phyloP scores from a whole-genome alignment of 192 early-diverging fungal species.

The Coemansia sp. region DNA sequence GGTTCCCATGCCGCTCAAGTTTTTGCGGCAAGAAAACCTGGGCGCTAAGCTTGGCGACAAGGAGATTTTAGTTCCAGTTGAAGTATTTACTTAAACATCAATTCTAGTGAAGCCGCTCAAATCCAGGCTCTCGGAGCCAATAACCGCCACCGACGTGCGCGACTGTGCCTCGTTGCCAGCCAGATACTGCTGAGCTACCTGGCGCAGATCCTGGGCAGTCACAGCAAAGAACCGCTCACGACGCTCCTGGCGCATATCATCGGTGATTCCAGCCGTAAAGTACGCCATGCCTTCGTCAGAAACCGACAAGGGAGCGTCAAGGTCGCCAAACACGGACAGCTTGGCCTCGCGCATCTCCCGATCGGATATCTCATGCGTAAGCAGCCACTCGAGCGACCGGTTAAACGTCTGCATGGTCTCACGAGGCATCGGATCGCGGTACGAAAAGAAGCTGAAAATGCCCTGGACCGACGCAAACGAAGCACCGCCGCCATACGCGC shows the following conservation, averaged over 20 bases:
- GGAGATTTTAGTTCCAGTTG: slow-evolving; percentile 49
- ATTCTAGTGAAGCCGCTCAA: slow-evolving; percentile 11
- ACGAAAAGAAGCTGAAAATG: slow-evolving; percentile 84
- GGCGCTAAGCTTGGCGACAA: slow-evolving; percentile 51
- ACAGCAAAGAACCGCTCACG: slow-evolving; percentile 73
- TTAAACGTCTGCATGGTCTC: slow-evolving; percentile 72
- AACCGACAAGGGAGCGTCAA: slow-evolving; percentile 82
- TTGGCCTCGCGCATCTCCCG: slow-evolving; percentile 89
- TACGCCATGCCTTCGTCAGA: slow-evolving; percentile 81
- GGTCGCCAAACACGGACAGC: slow-evolving; percentile 77
- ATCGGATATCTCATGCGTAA: slow-evolving; percentile 39
- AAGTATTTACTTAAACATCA: slow-evolving; percentile 48
- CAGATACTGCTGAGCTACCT: slow-evolving; percentile 71
- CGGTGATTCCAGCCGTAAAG: slow-evolving; percentile 73
- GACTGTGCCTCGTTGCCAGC: not conserved
- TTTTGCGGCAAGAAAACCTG: slow-evolving; percentile 50
- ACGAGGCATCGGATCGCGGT: slow-evolving; percentile 82
- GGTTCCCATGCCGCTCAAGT: slow-evolving; percentile 53
- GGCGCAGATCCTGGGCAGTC: slow-evolving; percentile 64
- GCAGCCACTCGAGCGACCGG: slow-evolving; percentile 66
- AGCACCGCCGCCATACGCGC: slow-evolving; percentile 94
- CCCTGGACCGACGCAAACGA: slow-evolving; percentile 70
- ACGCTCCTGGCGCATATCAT: slow-evolving; percentile 83
- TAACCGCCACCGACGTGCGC: slow-evolving; percentile 37
- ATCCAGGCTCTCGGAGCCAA: slow-evolving; percentile 41